Evolutionary conservation across 78 protist genomes (phyloP).

Genomic region (Dictyostelium brefeldianum): DNA sequence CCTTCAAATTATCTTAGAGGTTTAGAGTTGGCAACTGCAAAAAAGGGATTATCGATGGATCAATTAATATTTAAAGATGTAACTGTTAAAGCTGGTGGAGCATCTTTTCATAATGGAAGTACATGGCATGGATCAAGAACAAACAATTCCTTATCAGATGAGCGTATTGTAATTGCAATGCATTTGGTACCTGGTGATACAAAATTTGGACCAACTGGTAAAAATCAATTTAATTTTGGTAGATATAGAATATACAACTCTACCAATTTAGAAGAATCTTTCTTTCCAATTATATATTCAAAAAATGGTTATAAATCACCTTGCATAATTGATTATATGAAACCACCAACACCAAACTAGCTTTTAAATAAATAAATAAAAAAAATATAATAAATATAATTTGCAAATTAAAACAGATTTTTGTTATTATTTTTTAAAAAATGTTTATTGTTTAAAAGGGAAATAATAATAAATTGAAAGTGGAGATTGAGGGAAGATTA

Average conservation of each 20-base stretch:
- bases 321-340: background rate
- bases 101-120: constrained; percentile 46
- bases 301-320: constrained; percentile 25
- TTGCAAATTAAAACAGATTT: too few species aligned
- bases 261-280: background rate
- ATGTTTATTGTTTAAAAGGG: too few species aligned
- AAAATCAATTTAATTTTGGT: constrained; percentile 40
- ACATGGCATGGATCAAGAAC: constrained; percentile 50
- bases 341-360: too few species aligned
- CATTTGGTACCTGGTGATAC: constrained; percentile 41
- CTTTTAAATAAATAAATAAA: too few species aligned
- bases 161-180: constrained; percentile 38
- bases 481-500: too few species aligned
- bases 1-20: constrained; percentile 24
- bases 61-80: background rate
- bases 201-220: background rate
- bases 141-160: background rate
- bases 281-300: constrained; percentile 14
- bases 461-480: too few species aligned
- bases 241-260: constrained; percentile 24
- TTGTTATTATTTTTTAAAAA: too few species aligned
- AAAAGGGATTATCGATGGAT: too few species aligned
- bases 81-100: constrained; percentile 11
- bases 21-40: background rate
- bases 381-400: too few species aligned